A percentile compares a stretch with the other conserved stretches of the same genome.
phyloP scores from a whole-genome alignment of 2,329 filamentous ascomycete species.

The Thielaviopsis cerberus region DNA sequence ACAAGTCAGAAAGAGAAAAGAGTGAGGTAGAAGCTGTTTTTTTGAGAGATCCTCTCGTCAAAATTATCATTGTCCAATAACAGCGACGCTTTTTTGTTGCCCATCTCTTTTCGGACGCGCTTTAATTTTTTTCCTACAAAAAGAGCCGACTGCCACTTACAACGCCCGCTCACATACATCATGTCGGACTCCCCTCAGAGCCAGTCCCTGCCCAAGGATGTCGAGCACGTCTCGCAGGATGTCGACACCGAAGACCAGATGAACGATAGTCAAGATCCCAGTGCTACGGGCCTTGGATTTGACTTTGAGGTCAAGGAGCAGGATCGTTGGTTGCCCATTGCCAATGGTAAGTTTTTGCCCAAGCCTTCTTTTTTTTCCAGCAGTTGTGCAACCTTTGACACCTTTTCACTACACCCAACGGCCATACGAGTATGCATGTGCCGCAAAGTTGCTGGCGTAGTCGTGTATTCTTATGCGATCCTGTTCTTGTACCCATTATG shows the following conservation, averaged over 20 bases:
- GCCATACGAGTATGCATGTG: background rate
- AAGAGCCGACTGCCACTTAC: background rate
- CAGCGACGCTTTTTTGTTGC: background rate
- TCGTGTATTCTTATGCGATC: background rate
- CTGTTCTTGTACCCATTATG: background rate
- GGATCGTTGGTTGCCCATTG: constrained; percentile 98
- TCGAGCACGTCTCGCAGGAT: constrained; percentile 69
- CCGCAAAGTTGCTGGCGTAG: background rate
- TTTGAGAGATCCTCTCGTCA: background rate
- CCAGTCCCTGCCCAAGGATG: constrained; percentile 71
- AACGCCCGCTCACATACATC: background rate
- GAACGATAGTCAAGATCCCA: constrained; percentile 69
- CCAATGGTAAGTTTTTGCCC: constrained; percentile 75
- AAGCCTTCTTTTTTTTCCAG: constrained; percentile 17
- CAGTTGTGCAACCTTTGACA: no score
- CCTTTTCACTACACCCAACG: no score
- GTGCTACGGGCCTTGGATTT: constrained; percentile 56
- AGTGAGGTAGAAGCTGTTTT: background rate
- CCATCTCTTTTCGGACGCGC: background rate
- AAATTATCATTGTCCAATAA: background rate
- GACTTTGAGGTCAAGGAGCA: constrained; percentile 99
- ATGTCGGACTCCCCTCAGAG: constrained; percentile 68
- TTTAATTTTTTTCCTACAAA: background rate
- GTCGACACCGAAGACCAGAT: constrained; percentile 87
- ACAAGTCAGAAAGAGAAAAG: background rate